Evolutionary conservation across 345 rosid genomes (phyloP), one percentile per base, ranked within the genome.

Genomic region (Camelina laxa): DNA sequence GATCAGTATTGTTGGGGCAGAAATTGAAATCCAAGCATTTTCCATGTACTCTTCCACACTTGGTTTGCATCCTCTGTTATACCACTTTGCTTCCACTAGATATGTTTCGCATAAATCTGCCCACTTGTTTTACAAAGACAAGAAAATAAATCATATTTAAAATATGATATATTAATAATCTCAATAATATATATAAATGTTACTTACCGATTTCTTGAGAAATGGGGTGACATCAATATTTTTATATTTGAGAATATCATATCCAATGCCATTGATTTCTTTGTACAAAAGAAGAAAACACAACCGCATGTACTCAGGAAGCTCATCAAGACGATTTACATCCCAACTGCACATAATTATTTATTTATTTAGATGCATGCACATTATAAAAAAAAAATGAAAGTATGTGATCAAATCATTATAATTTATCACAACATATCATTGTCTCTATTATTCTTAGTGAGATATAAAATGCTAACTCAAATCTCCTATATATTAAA

Each of bases 31-130:
- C 81, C 76, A 75, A 9, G 75, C 84, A 48, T 79, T 83, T 17
- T 80, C 77, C 30, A 85, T 55, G 58, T 81, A 87, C 15, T 85
- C 88, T 58, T 77, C 7, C 0, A 82, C 1, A 1, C 45, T 78
- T 55, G 91, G 86, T 16, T 44, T 80, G 14, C 74, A 78, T 53
- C 81, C 82, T 9, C 9, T 38, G 6, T 63, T 10, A 47, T 69
- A 69, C 89, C 92, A 86, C 3, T 82, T 77, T 8, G 89, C 86
- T 54, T 88, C 92, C 20, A 60, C 4, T 56, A 84, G 39, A 44
- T 60, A 84, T n/a, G 82, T 2, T 72, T 67, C 54, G 31, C 83
- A 80, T 47, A 72, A 3, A 69, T 81, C 80, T 60, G 57, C 76
- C 91, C 83, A 84, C 91, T 85, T 19, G 4, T 35, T 68, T 6